A percentile compares a stretch with the other conserved stretches of the same genome.
Conservation (phyloP, 495 filamentous ascomycete species). For the Talaromyces liani region DNA sequence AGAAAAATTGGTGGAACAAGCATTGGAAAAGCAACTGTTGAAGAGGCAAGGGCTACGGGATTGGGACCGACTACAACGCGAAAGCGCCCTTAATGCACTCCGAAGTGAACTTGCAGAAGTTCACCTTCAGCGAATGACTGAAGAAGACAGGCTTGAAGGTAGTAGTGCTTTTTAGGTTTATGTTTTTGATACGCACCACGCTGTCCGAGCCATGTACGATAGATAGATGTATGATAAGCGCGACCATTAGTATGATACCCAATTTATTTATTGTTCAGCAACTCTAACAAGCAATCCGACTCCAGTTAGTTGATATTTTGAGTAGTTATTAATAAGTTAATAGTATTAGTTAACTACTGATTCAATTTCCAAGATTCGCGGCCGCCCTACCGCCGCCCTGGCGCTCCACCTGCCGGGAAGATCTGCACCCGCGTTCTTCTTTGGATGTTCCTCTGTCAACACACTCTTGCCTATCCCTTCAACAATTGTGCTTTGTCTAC, state of each 20-base stretch:
- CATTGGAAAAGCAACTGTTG: slow-evolving; percentile 46
- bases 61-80: slow-evolving; percentile 53
- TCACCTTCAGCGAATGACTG: slow-evolving; percentile 49
- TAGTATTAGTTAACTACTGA: too few species aligned
- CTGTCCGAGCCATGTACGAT: neutral
- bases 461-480: neutral
- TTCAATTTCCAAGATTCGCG: neutral
- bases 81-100: slow-evolving; percentile 50
- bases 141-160: slow-evolving; percentile 40
- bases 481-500: neutral
- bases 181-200: neutral
- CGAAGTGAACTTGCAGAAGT: slow-evolving; percentile 56
- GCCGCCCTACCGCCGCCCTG: neutral
- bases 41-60: slow-evolving; percentile 46
- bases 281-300: neutral
- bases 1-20: slow-evolving; percentile 44
- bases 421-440: neutral
- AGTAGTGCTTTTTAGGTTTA: slow-evolving; percentile 34
- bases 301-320: neutral
- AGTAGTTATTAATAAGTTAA: neutral
- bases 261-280: neutral
- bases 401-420: neutral
- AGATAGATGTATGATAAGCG: neutral
- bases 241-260: neutral
- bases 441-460: neutral